Evolutionary conservation across 2,329 filamentous ascomycete genomes (phyloP).

Genomic region (Talaromyces verruculosus): DNA sequence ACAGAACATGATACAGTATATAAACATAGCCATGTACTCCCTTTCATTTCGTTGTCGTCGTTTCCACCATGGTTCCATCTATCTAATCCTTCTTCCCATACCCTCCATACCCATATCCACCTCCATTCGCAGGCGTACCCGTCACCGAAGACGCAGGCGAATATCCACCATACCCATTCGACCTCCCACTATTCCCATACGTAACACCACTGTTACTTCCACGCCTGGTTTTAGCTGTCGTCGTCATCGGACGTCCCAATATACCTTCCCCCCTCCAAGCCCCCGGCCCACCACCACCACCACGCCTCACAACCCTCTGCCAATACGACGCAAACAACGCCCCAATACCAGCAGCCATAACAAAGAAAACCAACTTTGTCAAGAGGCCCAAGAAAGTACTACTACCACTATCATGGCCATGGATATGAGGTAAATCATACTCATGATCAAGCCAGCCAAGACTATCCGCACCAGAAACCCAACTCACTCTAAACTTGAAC

Average conservation of each 20-base stretch:
- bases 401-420: background rate
- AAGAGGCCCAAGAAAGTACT: slow-evolving; percentile 27
- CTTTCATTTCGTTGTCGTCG: background rate
- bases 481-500: slow-evolving; percentile 75
- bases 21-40: background rate
- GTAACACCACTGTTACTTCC: slow-evolving; percentile 54
- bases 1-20: background rate
- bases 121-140: slow-evolving; percentile 23
- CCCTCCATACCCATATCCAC: slow-evolving; percentile 39
- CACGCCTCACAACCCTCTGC: slow-evolving; percentile 33
- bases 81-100: slow-evolving; percentile 46
- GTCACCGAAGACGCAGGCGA: slow-evolving; percentile 38
- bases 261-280: slow-evolving; percentile 49
- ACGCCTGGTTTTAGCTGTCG: slow-evolving; percentile 38
- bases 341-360: slow-evolving; percentile 38
- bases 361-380: slow-evolving; percentile 37
- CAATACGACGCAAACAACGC: slow-evolving; percentile 40
- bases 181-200: slow-evolving; percentile 54
- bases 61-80: background rate
- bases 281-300: slow-evolving; percentile 21
- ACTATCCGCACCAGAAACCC: slow-evolving; percentile 55
- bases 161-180: slow-evolving; percentile 60
- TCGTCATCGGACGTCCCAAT: slow-evolving; percentile 49
- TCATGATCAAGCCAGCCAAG: slow-evolving; percentile 39
- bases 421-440: slow-evolving; percentile 17